Evolutionary conservation across 257 asterid genomes (phyloP).

Genomic region (Misopates orontium): DNA sequence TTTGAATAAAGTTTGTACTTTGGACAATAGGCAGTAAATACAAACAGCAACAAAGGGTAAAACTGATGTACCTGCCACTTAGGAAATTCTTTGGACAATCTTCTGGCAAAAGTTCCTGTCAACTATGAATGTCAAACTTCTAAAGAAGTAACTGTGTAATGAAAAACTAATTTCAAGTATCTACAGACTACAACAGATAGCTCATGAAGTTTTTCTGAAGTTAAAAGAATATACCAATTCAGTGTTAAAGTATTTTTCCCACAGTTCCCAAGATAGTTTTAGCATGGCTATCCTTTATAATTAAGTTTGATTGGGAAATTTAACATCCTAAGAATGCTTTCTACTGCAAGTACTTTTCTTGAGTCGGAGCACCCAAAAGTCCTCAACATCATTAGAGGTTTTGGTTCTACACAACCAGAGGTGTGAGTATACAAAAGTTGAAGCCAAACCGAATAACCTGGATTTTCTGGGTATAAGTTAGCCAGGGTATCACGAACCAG

Average conservation of each 20-base stretch:
- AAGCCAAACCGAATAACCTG: constrained; percentile 3
- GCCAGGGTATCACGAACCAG: background rate
- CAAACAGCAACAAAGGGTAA: constrained; percentile 19
- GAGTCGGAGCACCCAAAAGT: too few relatives aligned
- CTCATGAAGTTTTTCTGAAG: background rate
- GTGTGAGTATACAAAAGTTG: background rate
- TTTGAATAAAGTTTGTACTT: background rate
- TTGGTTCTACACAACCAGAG: too few relatives aligned
- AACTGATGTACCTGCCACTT: constrained; percentile 76
- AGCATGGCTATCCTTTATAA: background rate
- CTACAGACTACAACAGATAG: constrained; percentile 10
- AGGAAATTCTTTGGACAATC: constrained; percentile 93
- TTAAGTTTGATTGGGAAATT: background rate
- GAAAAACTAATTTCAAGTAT: constrained; percentile 10
- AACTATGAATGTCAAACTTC: constrained; percentile 18
- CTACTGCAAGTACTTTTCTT: too few relatives aligned
- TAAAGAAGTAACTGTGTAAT: constrained; percentile 17
- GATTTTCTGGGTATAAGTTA: background rate
- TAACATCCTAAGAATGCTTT: background rate
- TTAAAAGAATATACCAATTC: background rate
- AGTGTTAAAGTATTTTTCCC: background rate
- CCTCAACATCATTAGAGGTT: too few relatives aligned
- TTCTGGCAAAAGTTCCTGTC: constrained; percentile 89
- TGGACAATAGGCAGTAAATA: background rate
- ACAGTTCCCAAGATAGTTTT: background rate